Evolutionary conservation across 2,329 filamentous ascomycete genomes (phyloP).

Genomic region (Colletotrichum sp.): DNA sequence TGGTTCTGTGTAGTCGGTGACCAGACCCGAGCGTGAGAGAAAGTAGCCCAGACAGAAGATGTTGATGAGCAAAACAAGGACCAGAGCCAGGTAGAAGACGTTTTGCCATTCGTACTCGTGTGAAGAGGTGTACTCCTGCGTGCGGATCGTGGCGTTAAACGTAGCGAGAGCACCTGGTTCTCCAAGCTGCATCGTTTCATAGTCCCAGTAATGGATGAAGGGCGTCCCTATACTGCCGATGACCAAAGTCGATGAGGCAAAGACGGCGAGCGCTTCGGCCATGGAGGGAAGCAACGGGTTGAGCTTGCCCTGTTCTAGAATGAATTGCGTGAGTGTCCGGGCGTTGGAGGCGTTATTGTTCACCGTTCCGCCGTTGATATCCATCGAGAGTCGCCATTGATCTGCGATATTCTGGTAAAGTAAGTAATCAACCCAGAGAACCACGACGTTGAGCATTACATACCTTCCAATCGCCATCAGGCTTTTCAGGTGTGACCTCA

Average conservation of each 20-base stretch:
- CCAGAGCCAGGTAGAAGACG: constrained; percentile 71
- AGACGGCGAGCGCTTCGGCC: constrained; percentile 75
- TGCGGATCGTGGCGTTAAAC: constrained; percentile 69
- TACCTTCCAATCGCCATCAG: constrained; percentile 55
- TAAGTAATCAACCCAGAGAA: background rate
- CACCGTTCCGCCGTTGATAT: constrained; percentile 59
- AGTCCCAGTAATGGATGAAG: constrained; percentile 63
- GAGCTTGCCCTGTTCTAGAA: constrained; percentile 47
- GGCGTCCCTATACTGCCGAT: constrained; percentile 63
- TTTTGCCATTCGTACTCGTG: constrained; percentile 65
- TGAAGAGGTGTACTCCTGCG: constrained; percentile 74
- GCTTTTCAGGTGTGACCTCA: constrained; percentile 32
- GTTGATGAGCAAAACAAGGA: constrained; percentile 71
- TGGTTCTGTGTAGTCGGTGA: constrained; percentile 82
- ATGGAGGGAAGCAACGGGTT: constrained; percentile 65
- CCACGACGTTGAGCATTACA: constrained; percentile 2
- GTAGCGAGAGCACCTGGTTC: constrained; percentile 51
- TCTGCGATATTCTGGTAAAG: constrained; percentile 48
- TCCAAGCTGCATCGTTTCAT: constrained; percentile 41
- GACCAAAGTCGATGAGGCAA: constrained; percentile 71
- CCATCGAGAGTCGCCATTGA: constrained; percentile 59
- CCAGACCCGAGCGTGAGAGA: constrained; percentile 58
- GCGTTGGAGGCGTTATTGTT: constrained; percentile 64
- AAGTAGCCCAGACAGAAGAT: constrained; percentile 68
- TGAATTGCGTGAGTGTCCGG: constrained; percentile 61